These are phyloP conservation scores for Multifurca ochricompacta DNA, from an alignment of 768 basidiomycete genomes.

Conservation along the genomic window DNA sequence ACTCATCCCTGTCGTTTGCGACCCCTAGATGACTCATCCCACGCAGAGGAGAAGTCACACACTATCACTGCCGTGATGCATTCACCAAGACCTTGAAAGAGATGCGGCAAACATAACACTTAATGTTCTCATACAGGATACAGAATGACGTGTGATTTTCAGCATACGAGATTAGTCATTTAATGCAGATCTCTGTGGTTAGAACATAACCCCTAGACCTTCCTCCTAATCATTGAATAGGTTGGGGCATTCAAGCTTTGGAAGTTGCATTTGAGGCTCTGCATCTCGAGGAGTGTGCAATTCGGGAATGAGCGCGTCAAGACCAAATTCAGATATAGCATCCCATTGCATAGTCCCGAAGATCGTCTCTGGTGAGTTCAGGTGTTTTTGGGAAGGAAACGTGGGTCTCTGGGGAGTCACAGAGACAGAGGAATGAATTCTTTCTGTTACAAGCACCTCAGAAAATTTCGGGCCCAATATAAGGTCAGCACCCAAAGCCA, in stretches of 20 bases:
- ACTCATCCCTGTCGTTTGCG: background rate
- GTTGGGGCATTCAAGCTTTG: slow-evolving; percentile 1
- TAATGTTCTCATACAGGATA: background rate
- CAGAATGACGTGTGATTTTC: background rate
- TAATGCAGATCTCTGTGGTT: background rate
- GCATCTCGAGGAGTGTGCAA: background rate
- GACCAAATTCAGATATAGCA: background rate
- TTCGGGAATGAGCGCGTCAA: background rate
- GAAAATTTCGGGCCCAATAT: background rate
- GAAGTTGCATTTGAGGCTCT: background rate
- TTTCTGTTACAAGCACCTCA: background rate
- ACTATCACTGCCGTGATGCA: slow-evolving; percentile 89
- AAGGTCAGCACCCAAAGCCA: background rate
- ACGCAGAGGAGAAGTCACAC: slow-evolving; percentile 86
- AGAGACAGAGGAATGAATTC: background rate
- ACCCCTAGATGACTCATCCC: background rate
- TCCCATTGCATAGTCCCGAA: background rate
- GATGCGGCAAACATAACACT: slow-evolving; percentile 16
- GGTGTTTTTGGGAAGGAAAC: background rate
- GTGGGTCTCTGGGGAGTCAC: background rate
- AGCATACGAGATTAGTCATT: slow-evolving; percentile 4
- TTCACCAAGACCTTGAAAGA: slow-evolving; percentile 56
- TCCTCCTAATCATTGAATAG: slow-evolving; percentile 6
- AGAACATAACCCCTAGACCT: background rate
- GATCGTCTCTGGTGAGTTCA: background rate